Evolutionary conservation across 805 yeast species (phyloP), one percentile per base, ranked within the genome.

Genomic region (Cyberlindnera nakhonratchasimensis): DNA sequence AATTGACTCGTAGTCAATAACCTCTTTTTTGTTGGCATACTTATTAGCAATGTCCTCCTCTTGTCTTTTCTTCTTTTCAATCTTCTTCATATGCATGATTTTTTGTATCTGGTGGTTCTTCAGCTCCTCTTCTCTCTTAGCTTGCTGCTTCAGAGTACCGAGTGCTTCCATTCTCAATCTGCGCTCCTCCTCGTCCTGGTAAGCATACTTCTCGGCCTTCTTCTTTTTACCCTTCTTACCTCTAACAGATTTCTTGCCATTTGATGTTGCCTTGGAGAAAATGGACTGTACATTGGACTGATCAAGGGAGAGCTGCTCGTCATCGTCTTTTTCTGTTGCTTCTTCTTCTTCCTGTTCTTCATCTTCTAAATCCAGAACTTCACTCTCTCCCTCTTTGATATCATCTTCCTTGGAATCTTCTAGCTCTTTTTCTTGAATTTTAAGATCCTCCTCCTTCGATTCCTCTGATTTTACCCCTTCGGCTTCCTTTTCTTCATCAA

Each of bases 121-220:
- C 31, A 62, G 55, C 36, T 66, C 66, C 25, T 61, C 58, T 34
- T 65, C 63, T 45, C 67, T 55, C 39, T 64, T 61, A 28, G 69
- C 69, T 4, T 69, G 54, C 22, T 79, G 75, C 53, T 87, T 88
- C 56, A 86, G 67, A 0, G 96, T 86, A 4, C 98, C 98, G 31
- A 91, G 65, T 2, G 84, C 86, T 45, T 83, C 79, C 85, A 91
- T 79, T 50, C 95, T 73, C 43, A 82, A 54, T 34, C 64, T 55
- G 42, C 89, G 75, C 54, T 91, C 98, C 43, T 86, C 93, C 39
- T 87, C 96, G 59, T 91, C 98, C 64, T 91, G 98, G 46, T 84
- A 89, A 3, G 81, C 87, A 57, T 91, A 91, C 57, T 90, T 91
- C 46, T 76, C 72, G 30, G 82, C 82, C 57, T 86, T 89, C 69